Percentiles rank a stretch among this genome's conserved stretches.
These are phyloP conservation scores for Ophiostoma sp. DNA, from an alignment of 2,329 filamentous ascomycete genomes.

Conservation along the genomic window DNA sequence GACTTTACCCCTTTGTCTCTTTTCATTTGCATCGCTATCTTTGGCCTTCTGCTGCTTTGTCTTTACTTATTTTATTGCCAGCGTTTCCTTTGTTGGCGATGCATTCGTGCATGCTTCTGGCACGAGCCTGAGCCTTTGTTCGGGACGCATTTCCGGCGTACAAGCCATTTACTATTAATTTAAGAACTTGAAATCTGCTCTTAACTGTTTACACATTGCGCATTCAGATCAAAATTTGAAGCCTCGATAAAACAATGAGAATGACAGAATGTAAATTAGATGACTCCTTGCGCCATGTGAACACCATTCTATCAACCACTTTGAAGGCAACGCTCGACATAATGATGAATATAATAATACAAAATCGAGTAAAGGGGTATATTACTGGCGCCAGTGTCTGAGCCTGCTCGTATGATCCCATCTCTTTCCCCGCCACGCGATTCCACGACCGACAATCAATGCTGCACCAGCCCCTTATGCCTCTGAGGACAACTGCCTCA, in stretches of 20 bases:
- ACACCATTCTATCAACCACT: background rate
- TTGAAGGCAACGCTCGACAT: background rate
- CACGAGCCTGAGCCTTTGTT: background rate
- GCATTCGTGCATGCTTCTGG: background rate
- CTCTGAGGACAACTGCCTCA: background rate
- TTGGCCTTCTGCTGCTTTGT: background rate
- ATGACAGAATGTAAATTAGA: background rate
- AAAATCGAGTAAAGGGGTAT: conserved; percentile 10
- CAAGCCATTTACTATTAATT: background rate
- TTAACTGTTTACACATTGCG: too few relatives aligned
- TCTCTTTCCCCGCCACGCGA: background rate
- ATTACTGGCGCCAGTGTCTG: background rate
- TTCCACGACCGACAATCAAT: background rate
- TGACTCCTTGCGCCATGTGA: conserved; percentile 10
- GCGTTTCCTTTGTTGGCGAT: background rate
- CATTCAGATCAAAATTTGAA: too few relatives aligned
- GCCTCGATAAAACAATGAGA: background rate
- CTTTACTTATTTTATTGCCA: conserved; percentile 5
- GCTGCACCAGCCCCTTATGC: background rate
- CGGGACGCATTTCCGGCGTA: background rate
- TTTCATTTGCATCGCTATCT: background rate
- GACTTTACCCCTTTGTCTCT: background rate
- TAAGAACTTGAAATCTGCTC: too few relatives aligned
- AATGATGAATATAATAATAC: conserved; percentile 9
- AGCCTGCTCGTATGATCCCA: background rate